Conservation (phyloP, 2,329 filamentous ascomycete species). For the Ceratocystis albifundus region DNA sequence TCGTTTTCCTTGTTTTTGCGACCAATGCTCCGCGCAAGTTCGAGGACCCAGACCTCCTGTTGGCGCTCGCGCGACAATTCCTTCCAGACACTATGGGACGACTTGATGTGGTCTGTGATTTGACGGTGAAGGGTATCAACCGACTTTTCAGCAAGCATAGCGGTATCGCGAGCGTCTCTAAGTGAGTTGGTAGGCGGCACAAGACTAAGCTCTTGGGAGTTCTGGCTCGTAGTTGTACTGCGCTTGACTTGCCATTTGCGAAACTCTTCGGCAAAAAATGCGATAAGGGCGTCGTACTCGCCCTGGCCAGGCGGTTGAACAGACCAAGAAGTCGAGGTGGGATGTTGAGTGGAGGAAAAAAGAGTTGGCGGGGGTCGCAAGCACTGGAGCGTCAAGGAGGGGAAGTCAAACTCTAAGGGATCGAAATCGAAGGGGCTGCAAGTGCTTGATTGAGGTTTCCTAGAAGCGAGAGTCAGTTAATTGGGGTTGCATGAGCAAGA, state of each 20-base stretch:
- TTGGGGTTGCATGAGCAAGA: neutral
- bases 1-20: constrained; percentile 45
- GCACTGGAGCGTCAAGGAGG: constrained; percentile 69
- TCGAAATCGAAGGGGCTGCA: constrained; percentile 63
- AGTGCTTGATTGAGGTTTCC: constrained; percentile 18
- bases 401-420: constrained; percentile 73
- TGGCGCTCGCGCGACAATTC: constrained; percentile 45
- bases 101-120: constrained; percentile 62
- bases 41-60: constrained; percentile 49
- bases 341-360: constrained; percentile 67
- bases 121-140: constrained; percentile 55
- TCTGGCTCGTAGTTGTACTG: constrained; percentile 39
- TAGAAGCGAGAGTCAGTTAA: neutral
- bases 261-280: constrained; percentile 57
- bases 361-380: constrained; percentile 71
- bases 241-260: constrained; percentile 49
- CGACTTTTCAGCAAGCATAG: constrained; percentile 39
- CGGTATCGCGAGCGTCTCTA: constrained; percentile 37
- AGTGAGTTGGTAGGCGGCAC: constrained; percentile 34
- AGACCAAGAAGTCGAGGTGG: constrained; percentile 70
- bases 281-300: constrained; percentile 60
- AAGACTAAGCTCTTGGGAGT: constrained; percentile 39
- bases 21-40: constrained; percentile 49
- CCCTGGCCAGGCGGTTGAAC: constrained; percentile 60
- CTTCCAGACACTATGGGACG: constrained; percentile 67